Conservation (phyloP, 805 yeast species). For the Hanseniaspora taiwanica region DNA sequence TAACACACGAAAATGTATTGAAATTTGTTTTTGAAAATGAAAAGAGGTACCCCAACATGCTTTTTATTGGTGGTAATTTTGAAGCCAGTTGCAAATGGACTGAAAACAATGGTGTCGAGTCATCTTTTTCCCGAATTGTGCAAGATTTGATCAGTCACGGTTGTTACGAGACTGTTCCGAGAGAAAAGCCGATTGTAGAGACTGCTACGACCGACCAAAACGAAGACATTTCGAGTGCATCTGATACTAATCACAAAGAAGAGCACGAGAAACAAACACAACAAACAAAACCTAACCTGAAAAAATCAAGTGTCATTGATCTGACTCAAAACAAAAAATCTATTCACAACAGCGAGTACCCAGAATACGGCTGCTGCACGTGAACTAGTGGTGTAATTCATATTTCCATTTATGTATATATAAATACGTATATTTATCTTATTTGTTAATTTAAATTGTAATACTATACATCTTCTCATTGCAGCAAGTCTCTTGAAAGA, state of each 20-base stretch:
- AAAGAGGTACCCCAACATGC: slow-evolving; percentile 17
- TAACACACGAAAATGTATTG: slow-evolving; percentile 28
- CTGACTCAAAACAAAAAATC: background rate
- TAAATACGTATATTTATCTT: background rate
- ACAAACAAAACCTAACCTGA: background rate
- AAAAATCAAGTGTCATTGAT: background rate
- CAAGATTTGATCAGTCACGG: slow-evolving; percentile 29
- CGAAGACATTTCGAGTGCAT: too few species aligned
- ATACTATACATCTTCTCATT: too few species aligned
- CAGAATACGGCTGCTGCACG: background rate
- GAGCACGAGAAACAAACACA: too few species aligned
- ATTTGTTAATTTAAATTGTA: background rate
- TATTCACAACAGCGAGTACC: background rate
- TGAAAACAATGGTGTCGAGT: slow-evolving; percentile 21
- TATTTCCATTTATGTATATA: background rate
- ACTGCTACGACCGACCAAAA: background rate
- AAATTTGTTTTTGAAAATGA: slow-evolving; percentile 21
- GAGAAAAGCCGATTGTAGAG: background rate
- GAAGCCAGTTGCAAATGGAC: slow-evolving; percentile 34
- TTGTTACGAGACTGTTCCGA: slow-evolving; percentile 24
- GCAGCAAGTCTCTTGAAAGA: too few species aligned
- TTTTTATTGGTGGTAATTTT: slow-evolving; percentile 27
- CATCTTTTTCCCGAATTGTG: slow-evolving; percentile 26
- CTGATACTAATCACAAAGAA: too few species aligned
- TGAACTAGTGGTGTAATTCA: background rate